These are phyloP conservation scores for Calonectria crousiana DNA, from an alignment of 2,329 filamentous ascomycete species.

Conservation along the genomic window DNA sequence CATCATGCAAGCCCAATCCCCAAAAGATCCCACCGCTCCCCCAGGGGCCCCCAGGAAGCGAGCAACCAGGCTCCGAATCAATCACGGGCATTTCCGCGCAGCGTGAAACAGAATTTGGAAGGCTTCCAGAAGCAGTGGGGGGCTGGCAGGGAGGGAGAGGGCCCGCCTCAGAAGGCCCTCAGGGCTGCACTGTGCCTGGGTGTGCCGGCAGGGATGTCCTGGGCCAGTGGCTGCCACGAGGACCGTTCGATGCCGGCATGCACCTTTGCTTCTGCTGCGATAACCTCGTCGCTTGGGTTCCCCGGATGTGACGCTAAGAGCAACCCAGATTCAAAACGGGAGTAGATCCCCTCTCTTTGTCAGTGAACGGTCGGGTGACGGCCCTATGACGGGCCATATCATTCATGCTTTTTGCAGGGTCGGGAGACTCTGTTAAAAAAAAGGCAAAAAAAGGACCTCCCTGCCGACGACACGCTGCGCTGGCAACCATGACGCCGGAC, in stretches of 20 bases:
- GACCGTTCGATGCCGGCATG: constrained; percentile 33
- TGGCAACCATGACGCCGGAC: constrained; percentile 26
- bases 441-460: constrained; percentile 3
- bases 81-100: constrained; percentile 39
- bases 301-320: constrained; percentile 36
- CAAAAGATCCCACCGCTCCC: constrained; percentile 15
- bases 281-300: constrained; percentile 34
- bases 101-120: constrained; percentile 44
- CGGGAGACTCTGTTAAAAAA: constrained; percentile 18
- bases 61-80: constrained; percentile 34
- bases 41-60: constrained; percentile 15
- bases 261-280: constrained; percentile 41
- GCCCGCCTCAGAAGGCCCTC: constrained; percentile 14
- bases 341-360: background rate
- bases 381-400: constrained; percentile 4
- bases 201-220: constrained; percentile 40
- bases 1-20: constrained; percentile 37
- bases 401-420: constrained; percentile 19
- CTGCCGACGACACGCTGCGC: constrained; percentile 17
- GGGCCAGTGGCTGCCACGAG: constrained; percentile 45
- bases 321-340: constrained; percentile 16
- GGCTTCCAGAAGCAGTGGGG: constrained; percentile 46
- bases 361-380: background rate
- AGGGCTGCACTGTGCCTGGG: constrained; percentile 34
- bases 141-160: background rate